Conservation (phyloP, 129 eudicot species). For the Helianthus tuberosus region DNA sequence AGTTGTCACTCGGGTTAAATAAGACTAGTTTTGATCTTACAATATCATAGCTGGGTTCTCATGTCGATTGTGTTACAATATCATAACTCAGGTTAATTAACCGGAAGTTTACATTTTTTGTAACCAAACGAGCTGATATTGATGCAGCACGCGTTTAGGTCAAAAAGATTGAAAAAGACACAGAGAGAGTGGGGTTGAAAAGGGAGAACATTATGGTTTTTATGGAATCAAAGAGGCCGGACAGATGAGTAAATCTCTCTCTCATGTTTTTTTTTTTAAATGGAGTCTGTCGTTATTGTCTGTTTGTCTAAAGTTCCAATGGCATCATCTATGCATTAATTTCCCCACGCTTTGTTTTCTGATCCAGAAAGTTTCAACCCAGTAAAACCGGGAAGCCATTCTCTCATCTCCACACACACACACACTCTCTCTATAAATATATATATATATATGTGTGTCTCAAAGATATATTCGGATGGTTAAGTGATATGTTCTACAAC, state of each 20-base stretch:
- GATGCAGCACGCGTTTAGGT: slow-evolving; percentile 37
- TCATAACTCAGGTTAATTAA: no score
- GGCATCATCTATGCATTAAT: slow-evolving; percentile 12
- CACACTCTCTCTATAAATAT: background rate
- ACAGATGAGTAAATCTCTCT: slow-evolving; percentile 20
- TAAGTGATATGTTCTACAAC: background rate
- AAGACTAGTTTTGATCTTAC: no score
- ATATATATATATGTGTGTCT: background rate
- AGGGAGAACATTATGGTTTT: slow-evolving; percentile 28
- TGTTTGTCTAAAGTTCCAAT: slow-evolving; percentile 30
- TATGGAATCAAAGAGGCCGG: slow-evolving; percentile 30
- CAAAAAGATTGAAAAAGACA: slow-evolving; percentile 31
- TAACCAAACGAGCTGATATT: slow-evolving; percentile 4
- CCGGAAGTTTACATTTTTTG: background rate
- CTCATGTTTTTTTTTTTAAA: slow-evolving; percentile 18
- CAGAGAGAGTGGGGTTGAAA: slow-evolving; percentile 12
- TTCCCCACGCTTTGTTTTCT: slow-evolving; percentile 27
- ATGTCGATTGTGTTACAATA: no score
- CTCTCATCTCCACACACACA: background rate
- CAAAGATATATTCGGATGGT: no score
- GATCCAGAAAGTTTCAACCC: slow-evolving; percentile 23
- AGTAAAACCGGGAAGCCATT: background rate
- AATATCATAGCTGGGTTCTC: no score
- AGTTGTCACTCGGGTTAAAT: no score
- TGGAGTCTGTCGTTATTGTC: slow-evolving; percentile 34